Percentiles rank a stretch among this genome's conserved stretches.
Conservation (phyloP, 768 basidiomycete genomes). For the Scleroderma bovista region DNA sequence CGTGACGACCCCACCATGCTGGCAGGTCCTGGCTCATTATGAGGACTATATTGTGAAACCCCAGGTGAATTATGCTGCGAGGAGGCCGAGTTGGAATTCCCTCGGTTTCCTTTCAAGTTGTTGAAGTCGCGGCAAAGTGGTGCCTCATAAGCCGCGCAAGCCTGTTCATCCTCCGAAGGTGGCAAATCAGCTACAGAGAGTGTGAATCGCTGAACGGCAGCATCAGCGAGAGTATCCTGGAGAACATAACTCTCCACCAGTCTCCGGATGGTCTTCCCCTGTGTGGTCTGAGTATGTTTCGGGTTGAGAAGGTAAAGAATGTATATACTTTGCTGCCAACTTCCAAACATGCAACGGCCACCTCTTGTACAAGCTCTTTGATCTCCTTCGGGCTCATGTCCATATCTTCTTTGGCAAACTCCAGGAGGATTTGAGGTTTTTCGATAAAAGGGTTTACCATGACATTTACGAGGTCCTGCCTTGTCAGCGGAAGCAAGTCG, state of each 20-base stretch:
- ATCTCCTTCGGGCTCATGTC: constrained; percentile 40
- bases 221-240: constrained; percentile 35
- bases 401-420: constrained; percentile 43
- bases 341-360: constrained; percentile 53
- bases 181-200: constrained; percentile 54
- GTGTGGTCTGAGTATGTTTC: constrained; percentile 8
- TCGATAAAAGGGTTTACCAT: constrained; percentile 70
- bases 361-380: constrained; percentile 48
- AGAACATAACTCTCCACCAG: constrained; percentile 48
- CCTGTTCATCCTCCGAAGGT: constrained; percentile 42
- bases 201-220: constrained; percentile 47
- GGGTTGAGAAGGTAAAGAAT: neutral
- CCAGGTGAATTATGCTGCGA: constrained; percentile 6
- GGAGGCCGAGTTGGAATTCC: constrained; percentile 5
- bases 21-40: neutral
- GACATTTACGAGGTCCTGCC: constrained; percentile 54
- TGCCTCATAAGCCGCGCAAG: constrained; percentile 41
- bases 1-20: neutral
- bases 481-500: constrained; percentile 50
- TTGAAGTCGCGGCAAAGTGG: constrained; percentile 52
- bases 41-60: neutral
- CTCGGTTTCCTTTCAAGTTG: constrained; percentile 25
- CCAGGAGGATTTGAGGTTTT: constrained; percentile 43
- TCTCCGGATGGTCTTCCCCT: constrained; percentile 64
- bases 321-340: constrained; percentile 44